These are phyloP conservation scores for Termitomyces sp. DNA, from an alignment of 768 basidiomycete species.

Conservation along the genomic window DNA sequence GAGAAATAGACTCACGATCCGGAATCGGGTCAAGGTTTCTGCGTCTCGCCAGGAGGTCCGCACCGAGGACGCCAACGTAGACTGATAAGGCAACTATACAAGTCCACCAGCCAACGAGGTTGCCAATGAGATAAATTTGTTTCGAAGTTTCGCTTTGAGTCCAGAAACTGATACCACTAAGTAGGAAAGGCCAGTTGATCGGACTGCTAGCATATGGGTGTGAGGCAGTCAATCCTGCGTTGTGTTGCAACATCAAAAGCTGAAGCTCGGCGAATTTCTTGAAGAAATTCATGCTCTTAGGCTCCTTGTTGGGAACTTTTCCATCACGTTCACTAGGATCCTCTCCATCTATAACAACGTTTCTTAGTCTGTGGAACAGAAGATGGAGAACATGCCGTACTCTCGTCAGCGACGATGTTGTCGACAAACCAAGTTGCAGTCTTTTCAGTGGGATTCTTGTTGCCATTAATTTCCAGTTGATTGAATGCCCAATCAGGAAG, in stretches of 20 bases:
- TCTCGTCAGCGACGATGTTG: conserved; percentile 66
- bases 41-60: conserved; percentile 84
- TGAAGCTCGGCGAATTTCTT: conserved; percentile 93
- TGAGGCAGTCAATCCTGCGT: conserved; percentile 95
- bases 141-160: conserved; percentile 78
- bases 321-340: conserved; percentile 50
- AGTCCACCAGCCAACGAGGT: conserved; percentile 92
- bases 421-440: conserved; percentile 88
- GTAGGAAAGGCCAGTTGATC: conserved; percentile 96
- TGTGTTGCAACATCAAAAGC: conserved; percentile 94
- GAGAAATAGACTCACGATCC: conserved; percentile 56
- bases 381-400: conserved; percentile 38
- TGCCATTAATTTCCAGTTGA: conserved; percentile 97
- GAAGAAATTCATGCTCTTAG: conserved; percentile 88
- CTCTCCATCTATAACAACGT: conserved; percentile 38
- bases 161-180: conserved; percentile 98
- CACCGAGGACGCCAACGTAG: conserved; percentile 84
- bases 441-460: conserved; percentile 83
- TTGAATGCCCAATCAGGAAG: conserved; percentile 97
- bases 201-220: conserved; percentile 97
- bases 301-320: conserved; percentile 51
- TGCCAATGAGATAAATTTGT: conserved; percentile 97
- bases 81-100: conserved; percentile 83
- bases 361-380: conserved; percentile 5
- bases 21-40: conserved; percentile 83